Evolutionary conservation across 495 filamentous ascomycete species (phyloP), one percentile per base, ranked within the genome.

Genomic region (Cercophora samala): DNA sequence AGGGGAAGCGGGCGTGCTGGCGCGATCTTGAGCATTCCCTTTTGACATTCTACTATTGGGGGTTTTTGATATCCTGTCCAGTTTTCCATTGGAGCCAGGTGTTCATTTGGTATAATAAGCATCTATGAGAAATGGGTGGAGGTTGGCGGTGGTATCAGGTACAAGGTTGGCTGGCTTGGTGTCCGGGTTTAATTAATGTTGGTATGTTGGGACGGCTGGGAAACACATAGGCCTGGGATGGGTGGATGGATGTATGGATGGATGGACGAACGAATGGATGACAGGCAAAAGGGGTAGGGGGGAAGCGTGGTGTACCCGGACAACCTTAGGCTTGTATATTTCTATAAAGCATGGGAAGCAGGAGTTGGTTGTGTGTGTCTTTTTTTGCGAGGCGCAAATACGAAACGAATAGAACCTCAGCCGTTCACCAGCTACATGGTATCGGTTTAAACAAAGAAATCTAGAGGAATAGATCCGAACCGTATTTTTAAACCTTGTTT

Each of bases 191-290:
- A 56, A 56, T 46, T 46, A 46, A 46, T 46, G 37, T 46, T n/a
- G 37, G 37, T 11, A 46, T 56, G 53, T 56, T 56, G 21, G 22
- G 22, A 56, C 53, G 19, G 53, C 37, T 46, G 37, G 37, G 37
- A 46, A 46, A 46, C 37, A 46, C 37, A 46, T 5, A 46, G 37
- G 37, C 37, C 37, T 46, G 37, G 37, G 37, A 46, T 56, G 54
- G 54, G 21, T 24, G 54, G 19, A 56, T 56, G 22, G 54, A 24
- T 26, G 58, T n/a, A n/a, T 54, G 54, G 54, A 56, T 24, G 54
- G 54, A 54, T 54, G 19, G 54, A 24, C 26, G 58, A 29, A 60
- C 29, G 58, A 26, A 60, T 60, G 58, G 58, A 60, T 60, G 58
- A 26, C 13, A 25, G 23, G n/a, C 1, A 5, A 58, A 24, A 26